Evolutionary conservation across 768 basidiomycete genomes (phyloP), one percentile per base, ranked within the genome.

Genomic region (Termitomyces sp.): DNA sequence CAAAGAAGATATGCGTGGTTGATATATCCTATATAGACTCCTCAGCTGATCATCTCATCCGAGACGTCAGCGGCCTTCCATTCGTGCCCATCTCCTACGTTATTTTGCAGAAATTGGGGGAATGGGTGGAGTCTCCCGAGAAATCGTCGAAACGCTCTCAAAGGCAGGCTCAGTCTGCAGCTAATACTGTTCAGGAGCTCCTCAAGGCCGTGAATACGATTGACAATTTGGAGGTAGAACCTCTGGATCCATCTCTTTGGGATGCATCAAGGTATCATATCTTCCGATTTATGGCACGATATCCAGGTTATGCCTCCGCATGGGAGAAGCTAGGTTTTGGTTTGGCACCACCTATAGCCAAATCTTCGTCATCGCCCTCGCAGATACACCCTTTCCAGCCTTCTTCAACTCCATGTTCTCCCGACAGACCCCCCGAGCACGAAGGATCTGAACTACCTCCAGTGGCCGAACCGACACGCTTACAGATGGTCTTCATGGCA

Each of bases 401-500:
- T 23, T 23, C 23, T 23, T 23, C 23, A 23, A 23, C 23, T 26
- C 5, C 23, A 6, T 7, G 15, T 9, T 49, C 31, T 33, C 31
- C 31, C 9, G 31, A 33, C 2, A 2, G 31, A 33, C 1, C 30
- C 11, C 54, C 17, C 2, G 28, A 42, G 19, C 10, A 1, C 19
- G 40, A 53, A 38, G 41, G n/a, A 12, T n/a, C 21, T 19, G 54
- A 58, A 28, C 17, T 23, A 33, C 37, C 42, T 48, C 35, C 21
- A 10, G 52, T 60, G 10, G 21, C 23, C 9, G 58, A 63, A 14
- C 63, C 60, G 7, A 64, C 49, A 28, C 54, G 54, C 30, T 58
- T 51, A 5, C 63, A 64, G 23, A 57, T 70, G 38, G 63, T 71
- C 8, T 23, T 75, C 46, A 52, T 67, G 67, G 65, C 73, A 63